Evolutionary conservation across 2,329 filamentous ascomycete genomes (phyloP).

Genomic region (Albophoma yamanashiensis): DNA sequence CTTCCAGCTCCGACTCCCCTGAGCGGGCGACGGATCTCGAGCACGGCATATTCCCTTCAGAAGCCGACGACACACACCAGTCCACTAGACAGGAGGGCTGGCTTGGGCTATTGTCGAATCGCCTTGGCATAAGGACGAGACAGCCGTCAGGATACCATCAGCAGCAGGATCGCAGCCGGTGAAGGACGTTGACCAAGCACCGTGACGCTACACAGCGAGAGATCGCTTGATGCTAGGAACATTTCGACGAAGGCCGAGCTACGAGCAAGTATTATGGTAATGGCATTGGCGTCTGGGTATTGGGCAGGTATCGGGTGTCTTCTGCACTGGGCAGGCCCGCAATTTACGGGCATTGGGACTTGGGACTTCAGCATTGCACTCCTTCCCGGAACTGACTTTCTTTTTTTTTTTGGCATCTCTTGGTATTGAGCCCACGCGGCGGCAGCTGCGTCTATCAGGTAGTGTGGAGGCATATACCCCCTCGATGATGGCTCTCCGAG

Average conservation of each 20-base stretch:
- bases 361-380: conserved; percentile 1
- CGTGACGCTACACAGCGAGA: neutral
- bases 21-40: conserved; percentile 30
- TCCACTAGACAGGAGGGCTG: conserved; percentile 21
- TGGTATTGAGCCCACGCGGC: neutral
- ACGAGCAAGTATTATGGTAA: neutral
- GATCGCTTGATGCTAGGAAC: neutral
- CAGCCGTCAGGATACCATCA: conserved; percentile 12
- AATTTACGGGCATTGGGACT: neutral
- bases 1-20: conserved; percentile 17
- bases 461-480: conserved; percentile 3
- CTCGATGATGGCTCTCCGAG: neutral
- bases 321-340: conserved; percentile 1
- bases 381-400: neutral
- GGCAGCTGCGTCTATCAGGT: neutral
- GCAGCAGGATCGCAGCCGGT: conserved; percentile 12
- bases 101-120: conserved; percentile 26
- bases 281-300: conserved; percentile 2
- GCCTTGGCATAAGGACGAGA: conserved; percentile 8
- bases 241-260: neutral
- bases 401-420: neutral
- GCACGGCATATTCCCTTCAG: conserved; percentile 23
- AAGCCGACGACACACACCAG: conserved; percentile 8
- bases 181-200: neutral
- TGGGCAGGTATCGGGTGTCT: neutral